These are phyloP conservation scores for Dactylellina haptotyla DNA, from an alignment of 2,329 filamentous ascomycete species.

Conservation along the genomic window DNA sequence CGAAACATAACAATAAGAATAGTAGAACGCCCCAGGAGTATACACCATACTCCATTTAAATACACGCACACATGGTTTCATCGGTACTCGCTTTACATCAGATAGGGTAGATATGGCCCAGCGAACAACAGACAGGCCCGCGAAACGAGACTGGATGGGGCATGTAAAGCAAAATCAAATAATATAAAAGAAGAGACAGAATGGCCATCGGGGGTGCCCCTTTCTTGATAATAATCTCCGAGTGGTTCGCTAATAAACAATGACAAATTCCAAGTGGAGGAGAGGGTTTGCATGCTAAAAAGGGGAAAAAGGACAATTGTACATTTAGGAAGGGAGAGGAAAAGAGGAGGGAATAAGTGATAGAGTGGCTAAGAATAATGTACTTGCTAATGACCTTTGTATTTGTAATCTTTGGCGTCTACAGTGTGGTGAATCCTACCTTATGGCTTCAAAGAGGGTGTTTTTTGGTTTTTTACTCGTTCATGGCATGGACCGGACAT, in stretches of 20 bases:
- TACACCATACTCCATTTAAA: not conserved
- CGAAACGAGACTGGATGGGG: too few species aligned
- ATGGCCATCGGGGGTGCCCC: not conserved
- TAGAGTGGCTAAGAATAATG: not conserved
- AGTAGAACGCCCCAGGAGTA: not conserved
- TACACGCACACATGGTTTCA: not conserved
- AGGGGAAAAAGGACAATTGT: not conserved
- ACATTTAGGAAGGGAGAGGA: not conserved
- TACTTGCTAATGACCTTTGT: not conserved
- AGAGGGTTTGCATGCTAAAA: conserved; percentile 5
- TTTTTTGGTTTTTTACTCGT: conserved; percentile 8
- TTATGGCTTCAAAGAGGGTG: too few species aligned
- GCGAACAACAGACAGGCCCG: not conserved
- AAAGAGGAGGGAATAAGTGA: not conserved
- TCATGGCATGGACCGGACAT: conserved; percentile 47
- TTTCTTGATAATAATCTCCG: not conserved
- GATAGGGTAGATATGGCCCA: too few species aligned
- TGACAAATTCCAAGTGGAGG: conserved; percentile 29
- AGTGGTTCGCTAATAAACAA: conserved; percentile 42
- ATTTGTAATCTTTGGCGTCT: too few species aligned
- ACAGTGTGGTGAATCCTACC: too few species aligned
- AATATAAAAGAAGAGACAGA: not conserved
- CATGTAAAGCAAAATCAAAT: not conserved
- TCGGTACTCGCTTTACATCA: conserved; percentile 4
- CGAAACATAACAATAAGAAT: not conserved